Evolutionary conservation across 1,284 basidiomycete genomes (phyloP), one percentile per base, ranked within the genome.

Genomic region (Boletus sp.): DNA sequence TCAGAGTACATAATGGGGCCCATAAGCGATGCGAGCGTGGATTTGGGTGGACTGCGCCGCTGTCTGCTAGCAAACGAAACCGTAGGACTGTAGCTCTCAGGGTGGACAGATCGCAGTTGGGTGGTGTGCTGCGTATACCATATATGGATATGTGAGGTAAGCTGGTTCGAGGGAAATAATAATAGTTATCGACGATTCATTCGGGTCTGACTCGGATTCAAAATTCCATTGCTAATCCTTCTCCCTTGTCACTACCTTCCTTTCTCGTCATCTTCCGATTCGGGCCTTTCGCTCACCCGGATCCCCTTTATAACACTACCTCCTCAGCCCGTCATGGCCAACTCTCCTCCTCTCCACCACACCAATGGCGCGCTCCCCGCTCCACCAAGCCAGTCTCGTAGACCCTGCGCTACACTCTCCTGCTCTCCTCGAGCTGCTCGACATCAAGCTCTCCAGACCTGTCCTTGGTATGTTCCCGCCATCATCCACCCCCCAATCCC

Each of bases 351-450:
- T 5, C 44, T 5, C 27, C 40, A 46, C 41, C 7, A 32, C 52
- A 33, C 48, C 52, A 36, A 63, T 62, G 61, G 32, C 38, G 1
- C 51, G 44, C 42, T 72, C 70, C 2, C 67, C 76, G 7, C 50
- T 83, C 36, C 82, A 86, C 67, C 74, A 69, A 26, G 81, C 81
- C 2, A 77, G 74, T 57, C 80, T 84, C 58, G 76, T 86, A 43
- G 77, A 84, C 65, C 70, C 81, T 16, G 62, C 78, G 2, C 58
- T 69, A 2, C 84, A 87, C 63, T 78, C 79, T 2, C 76, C 78
- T 17, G 81, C 75, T 20, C 74, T 85, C 46, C 70, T 85, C 44
- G 72, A 82, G 59, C 77, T 88, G 49, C 68, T 86, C 58, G 75
- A 80, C 52, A 63, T 81, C 58, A 80, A 82, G 66, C 66, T 86